Conservation (phyloP, 2,329 filamentous ascomycete species). For the Geosmithia morbida region DNA sequence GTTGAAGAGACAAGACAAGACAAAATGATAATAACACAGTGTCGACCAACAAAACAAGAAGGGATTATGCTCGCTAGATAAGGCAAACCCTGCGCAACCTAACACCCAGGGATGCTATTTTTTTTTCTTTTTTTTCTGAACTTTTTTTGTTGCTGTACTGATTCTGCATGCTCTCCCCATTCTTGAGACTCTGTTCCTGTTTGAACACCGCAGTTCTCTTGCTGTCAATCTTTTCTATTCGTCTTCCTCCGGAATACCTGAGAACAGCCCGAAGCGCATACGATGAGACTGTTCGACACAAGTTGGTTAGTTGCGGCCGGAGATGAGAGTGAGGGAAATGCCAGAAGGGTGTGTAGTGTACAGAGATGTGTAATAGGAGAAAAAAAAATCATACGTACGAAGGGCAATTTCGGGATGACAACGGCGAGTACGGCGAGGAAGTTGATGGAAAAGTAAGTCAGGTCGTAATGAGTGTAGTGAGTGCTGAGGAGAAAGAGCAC, state of each 20-base stretch:
- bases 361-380: not conserved
- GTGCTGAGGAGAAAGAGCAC: constrained; percentile 91
- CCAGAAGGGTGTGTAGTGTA: not conserved
- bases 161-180: not conserved
- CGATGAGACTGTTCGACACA: constrained; percentile 32
- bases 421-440: constrained; percentile 84
- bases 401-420: constrained; percentile 91
- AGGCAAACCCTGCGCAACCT: not conserved
- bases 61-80: not conserved
- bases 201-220: not conserved
- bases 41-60: not conserved
- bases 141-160: not conserved
- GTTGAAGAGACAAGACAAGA: not conserved
- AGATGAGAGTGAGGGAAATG: not conserved
- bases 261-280: constrained; percentile 63
- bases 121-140: not conserved
- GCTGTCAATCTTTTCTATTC: constrained; percentile 4
- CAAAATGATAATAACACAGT: not conserved
- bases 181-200: constrained; percentile 8
- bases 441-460: constrained; percentile 96
- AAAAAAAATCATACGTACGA: constrained; percentile 47
- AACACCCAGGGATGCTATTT: not conserved
- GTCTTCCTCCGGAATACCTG: constrained; percentile 48
- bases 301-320: constrained; percentile 3
- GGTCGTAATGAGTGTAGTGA: constrained; percentile 96